Evolutionary conservation across 2,329 filamentous ascomycete species (phyloP).

Genomic region (Colletotrichum sp.): DNA sequence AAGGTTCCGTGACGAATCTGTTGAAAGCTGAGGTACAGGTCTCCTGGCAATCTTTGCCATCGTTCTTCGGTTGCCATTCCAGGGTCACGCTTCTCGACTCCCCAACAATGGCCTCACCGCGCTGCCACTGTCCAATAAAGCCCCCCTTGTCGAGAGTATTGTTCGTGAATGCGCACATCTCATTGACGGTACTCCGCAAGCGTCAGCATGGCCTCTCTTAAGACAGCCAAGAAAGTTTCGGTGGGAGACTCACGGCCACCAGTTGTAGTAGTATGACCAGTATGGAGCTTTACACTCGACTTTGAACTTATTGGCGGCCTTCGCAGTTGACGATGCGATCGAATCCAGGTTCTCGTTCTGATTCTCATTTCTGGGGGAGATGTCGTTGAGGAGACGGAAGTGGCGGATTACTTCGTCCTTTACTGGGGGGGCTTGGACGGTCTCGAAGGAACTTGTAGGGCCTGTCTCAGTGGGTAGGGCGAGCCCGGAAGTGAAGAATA

Average conservation of each 20-base stretch:
- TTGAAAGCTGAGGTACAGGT: slow-evolving; percentile 4
- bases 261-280: slow-evolving; percentile 7
- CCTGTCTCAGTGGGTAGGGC: neutral
- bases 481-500: neutral
- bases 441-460: neutral
- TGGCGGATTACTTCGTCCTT: neutral
- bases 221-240: neutral
- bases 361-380: neutral
- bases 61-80: neutral
- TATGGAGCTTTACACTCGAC: neutral
- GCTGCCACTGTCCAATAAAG: neutral
- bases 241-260: neutral
- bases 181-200: neutral
- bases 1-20: neutral
- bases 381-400: neutral
- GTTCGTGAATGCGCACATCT: neutral
- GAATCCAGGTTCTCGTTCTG: neutral
- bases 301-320: neutral
- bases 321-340: neutral
- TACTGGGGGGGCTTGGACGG: neutral
- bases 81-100: neutral
- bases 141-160: neutral
- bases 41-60: neutral
- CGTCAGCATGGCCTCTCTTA: neutral
- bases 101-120: neutral